These are phyloP conservation scores for Trichoderma koningiopsis DNA, from an alignment of 2,329 filamentous ascomycete species.

Conservation along the genomic window DNA sequence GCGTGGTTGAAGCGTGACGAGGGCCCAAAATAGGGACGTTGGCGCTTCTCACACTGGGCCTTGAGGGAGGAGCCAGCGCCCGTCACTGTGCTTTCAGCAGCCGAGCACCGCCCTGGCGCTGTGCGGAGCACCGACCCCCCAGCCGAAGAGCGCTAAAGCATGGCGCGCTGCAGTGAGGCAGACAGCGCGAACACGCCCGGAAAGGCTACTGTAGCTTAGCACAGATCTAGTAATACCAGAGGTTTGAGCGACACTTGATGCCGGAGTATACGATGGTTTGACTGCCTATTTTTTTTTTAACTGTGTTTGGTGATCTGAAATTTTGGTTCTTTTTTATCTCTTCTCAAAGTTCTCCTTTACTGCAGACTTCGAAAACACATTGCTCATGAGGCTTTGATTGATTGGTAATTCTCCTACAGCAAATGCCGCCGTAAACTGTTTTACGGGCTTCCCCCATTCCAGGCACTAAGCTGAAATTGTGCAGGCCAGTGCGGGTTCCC, in stretches of 20 bases:
- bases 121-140: constrained; percentile 10
- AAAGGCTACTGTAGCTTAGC: not conserved
- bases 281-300: not conserved
- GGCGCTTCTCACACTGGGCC: not conserved
- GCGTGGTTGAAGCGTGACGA: constrained; percentile 13
- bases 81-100: constrained; percentile 1
- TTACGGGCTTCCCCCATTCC: constrained; percentile 6
- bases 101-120: constrained; percentile 11
- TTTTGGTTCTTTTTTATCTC: not conserved
- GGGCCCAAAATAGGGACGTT: not conserved
- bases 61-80: not conserved
- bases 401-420: not conserved
- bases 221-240: not conserved
- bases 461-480: constrained; percentile 24
- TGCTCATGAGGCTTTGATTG: not conserved
- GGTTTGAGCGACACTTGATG: not conserved
- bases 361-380: not conserved
- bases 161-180: not conserved
- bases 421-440: not conserved
- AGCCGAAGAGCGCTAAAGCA: constrained; percentile 2
- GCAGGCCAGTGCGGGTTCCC: constrained; percentile 23
- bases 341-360: not conserved
- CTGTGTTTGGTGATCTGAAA: not conserved
- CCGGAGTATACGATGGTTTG: not conserved
- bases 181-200: not conserved